phyloP scores from a whole-genome alignment of 495 filamentous ascomycete species.

The Trichoderma erinaceum region DNA sequence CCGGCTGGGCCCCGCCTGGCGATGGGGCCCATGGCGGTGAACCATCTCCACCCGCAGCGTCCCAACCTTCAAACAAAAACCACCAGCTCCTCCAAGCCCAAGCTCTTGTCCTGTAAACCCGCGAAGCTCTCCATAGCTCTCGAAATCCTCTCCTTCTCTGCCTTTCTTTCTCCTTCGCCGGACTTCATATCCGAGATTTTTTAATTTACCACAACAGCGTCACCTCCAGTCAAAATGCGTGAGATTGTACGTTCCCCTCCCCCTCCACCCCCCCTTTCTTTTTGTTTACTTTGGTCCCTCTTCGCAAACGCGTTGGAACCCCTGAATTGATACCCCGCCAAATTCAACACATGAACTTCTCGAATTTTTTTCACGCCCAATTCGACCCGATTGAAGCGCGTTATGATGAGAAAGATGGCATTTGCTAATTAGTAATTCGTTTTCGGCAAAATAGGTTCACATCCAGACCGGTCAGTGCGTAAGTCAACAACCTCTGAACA shows the following conservation, averaged over 20 bases:
- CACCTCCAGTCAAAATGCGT: conserved; percentile 63
- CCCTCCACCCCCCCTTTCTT: neutral
- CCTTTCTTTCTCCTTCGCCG: conserved; percentile 27
- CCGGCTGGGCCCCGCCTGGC: neutral
- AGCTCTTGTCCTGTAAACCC: conserved; percentile 10
- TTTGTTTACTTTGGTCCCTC: conserved; percentile 21
- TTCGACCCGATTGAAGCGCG: conserved; percentile 14
- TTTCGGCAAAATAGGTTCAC: conserved; percentile 68
- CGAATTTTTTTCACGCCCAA: conserved; percentile 31
- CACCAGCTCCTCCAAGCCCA: conserved; percentile 10
- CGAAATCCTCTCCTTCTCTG: conserved; percentile 20
- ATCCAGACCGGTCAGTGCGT: conserved; percentile 99
- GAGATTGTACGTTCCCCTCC: conserved; percentile 70
- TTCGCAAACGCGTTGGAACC: conserved; percentile 51
- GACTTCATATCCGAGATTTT: neutral
- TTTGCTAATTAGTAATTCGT: conserved; percentile 30
- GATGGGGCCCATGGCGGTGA: conserved; percentile 12
- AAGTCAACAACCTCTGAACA: conserved; percentile 42
- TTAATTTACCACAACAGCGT: conserved; percentile 22
- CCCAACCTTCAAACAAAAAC: conserved; percentile 14
- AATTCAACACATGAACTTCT: conserved; percentile 44
- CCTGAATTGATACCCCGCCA: conserved; percentile 41
- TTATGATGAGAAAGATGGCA: conserved; percentile 10
- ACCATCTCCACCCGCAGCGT: conserved; percentile 5
- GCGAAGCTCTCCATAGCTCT: conserved; percentile 10